Conservation (phyloP, 345 rosid species). For the Heritiera littoralis region DNA sequence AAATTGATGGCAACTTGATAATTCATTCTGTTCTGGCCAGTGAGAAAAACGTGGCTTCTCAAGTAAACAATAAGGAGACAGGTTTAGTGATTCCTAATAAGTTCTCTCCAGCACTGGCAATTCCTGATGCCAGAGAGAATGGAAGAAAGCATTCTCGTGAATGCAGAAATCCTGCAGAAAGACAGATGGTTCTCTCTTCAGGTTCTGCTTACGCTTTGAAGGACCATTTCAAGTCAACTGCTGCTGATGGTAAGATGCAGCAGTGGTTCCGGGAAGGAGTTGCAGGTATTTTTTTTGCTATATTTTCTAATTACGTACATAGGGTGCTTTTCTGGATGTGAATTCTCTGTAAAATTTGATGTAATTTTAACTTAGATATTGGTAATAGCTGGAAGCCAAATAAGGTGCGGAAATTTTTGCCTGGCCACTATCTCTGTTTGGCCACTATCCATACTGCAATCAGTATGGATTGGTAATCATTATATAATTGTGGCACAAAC, state of each 20-base stretch:
- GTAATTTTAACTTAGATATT: neutral
- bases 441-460: neutral
- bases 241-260: slow-evolving; percentile 81
- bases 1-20: slow-evolving; percentile 97
- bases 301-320: neutral
- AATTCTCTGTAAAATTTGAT: neutral
- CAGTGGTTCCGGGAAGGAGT: slow-evolving; percentile 99
- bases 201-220: slow-evolving; percentile 63
- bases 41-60: slow-evolving; percentile 80
- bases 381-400: neutral
- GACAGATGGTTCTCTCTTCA: slow-evolving; percentile 74
- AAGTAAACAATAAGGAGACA: slow-evolving; percentile 46
- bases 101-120: slow-evolving; percentile 58
- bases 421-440: neutral
- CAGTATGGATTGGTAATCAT: neutral
- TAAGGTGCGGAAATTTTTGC: neutral
- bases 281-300: slow-evolving; percentile 57
- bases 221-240: slow-evolving; percentile 68
- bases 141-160: slow-evolving; percentile 50
- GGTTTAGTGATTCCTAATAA: slow-evolving; percentile 51
- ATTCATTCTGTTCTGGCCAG: slow-evolving; percentile 90
- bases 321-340: neutral
- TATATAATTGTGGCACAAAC: neutral
- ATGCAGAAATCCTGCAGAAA: slow-evolving; percentile 50
- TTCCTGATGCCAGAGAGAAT: slow-evolving; percentile 50